Base-by-base conservation (phyloP, 2,329 filamentous ascomycete genomes). In the Beauveria sp. region DNA sequence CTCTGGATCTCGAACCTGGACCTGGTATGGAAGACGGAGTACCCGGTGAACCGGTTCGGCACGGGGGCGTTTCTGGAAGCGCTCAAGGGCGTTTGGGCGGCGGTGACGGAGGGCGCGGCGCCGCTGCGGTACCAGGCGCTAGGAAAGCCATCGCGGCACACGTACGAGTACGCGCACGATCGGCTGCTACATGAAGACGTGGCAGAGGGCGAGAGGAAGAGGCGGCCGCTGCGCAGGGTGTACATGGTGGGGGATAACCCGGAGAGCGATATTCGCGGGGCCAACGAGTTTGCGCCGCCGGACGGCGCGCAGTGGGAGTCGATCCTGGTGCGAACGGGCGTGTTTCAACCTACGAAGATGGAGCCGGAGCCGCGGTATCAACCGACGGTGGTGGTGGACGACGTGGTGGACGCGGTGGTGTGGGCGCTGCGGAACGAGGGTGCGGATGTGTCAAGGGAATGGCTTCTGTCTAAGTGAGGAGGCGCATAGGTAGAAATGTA, bases 201-300 rank as follows among this genome's bases (percentile, higher is more conserved):
- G 40, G 46, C 64, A 26, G 66, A 18, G 61, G 66, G 51, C 18
- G 56, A 20, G 38, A 65, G 22, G 67, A 75, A 76, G 63, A 86
- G 90, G 71, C 79, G 88, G 22, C 80, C 82, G n/a, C 74, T 96
- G 61, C 80, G 81, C 68, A 83, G 82, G 49, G 92, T 98, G 12
- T 98, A 96, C 75, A 98, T 98, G 93, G 84, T 98, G 48, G 95
- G 95, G 6, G 90, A 93, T 70, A 93, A 93, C 69, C 89, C 90
- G 5, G 91, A 91, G 70, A 95, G 89, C 67, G 95, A 99, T 72
- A 96, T 99, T 66, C 80, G 85, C 5, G 95, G 95, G 6, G 93
- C 91, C 22, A 96, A 96, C 71, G 81, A 83, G 51, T 96, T 89
- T 70, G 70, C 77, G 50, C 90, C 88, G 65, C 77, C 81, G 4